These are phyloP conservation scores for Penicillium angulare DNA, from an alignment of 495 filamentous ascomycete genomes.

Conservation along the genomic window DNA sequence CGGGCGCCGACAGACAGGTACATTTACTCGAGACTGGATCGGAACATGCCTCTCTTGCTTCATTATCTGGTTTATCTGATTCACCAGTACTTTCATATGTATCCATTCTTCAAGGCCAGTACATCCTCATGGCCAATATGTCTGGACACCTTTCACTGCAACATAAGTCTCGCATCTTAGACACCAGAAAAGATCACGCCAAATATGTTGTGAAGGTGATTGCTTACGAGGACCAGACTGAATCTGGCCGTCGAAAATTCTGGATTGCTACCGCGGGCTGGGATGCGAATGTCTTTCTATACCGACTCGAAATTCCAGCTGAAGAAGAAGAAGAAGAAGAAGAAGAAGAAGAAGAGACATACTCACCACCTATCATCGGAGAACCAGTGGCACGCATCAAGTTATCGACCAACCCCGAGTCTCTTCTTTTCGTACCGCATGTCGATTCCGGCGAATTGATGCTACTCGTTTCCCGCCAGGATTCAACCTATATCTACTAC, in stretches of 20 bases:
- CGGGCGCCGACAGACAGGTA: constrained; percentile 53
- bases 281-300: constrained; percentile 59
- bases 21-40: constrained; percentile 39
- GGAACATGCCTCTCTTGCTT: constrained; percentile 23
- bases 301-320: constrained; percentile 29
- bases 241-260: constrained; percentile 5
- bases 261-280: constrained; percentile 66
- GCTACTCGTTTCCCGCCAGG: constrained; percentile 57
- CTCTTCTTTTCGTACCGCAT: constrained; percentile 54
- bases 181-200: constrained; percentile 54
- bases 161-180: constrained; percentile 36
- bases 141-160: constrained; percentile 57
- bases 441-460: constrained; percentile 43
- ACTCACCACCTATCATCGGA: constrained; percentile 19
- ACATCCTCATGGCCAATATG: constrained; percentile 56
- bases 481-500: constrained; percentile 62
- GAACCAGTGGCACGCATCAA: constrained; percentile 47
- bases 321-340: too few relatives aligned
- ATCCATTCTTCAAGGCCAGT: constrained; percentile 30
- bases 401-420: constrained; percentile 60
- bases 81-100: constrained; percentile 58
- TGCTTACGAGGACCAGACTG: constrained; percentile 28
- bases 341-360: constrained; percentile 2
- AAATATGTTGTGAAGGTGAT: constrained; percentile 63
- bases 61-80: constrained; percentile 48